These are phyloP conservation scores for Nymphaea colorata DNA, from an alignment of 164 flowering plant species.

Conservation along the genomic window DNA sequence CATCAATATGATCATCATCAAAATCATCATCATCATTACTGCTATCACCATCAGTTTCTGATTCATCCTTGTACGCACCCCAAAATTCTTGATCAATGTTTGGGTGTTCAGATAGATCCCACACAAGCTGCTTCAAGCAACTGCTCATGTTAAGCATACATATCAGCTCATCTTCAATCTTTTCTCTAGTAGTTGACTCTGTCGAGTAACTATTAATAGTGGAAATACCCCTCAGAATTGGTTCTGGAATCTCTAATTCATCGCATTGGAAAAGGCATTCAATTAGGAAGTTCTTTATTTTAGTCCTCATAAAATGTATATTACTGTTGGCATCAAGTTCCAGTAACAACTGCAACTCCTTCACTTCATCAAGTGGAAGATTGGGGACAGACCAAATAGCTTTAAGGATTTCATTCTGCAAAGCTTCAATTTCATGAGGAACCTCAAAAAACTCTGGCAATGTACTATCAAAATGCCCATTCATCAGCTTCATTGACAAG, in stretches of 20 bases:
- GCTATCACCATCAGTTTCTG: slow-evolving; percentile 22
- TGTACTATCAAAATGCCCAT: slow-evolving; percentile 12
- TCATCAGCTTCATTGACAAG: slow-evolving; percentile 28
- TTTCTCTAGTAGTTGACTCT: slow-evolving; percentile 16
- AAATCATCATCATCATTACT: slow-evolving; percentile 13
- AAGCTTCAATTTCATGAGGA: slow-evolving; percentile 24
- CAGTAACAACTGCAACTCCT: slow-evolving; percentile 26
- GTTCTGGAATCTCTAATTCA: slow-evolving; percentile 51
- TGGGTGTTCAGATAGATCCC: slow-evolving; percentile 30
- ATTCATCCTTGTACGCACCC: slow-evolving; percentile 58
- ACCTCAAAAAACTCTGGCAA: background rate
- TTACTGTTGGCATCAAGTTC: slow-evolving; percentile 34
- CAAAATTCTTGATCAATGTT: slow-evolving; percentile 44
- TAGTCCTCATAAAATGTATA: slow-evolving; percentile 17
- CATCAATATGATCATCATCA: background rate
- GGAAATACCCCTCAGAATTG: slow-evolving; percentile 27
- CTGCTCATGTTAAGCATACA: slow-evolving; percentile 47
- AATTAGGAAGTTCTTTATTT: slow-evolving; percentile 33
- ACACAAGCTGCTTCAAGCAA: slow-evolving; percentile 44
- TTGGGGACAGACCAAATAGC: slow-evolving; percentile 36
- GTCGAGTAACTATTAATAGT: slow-evolving; percentile 31
- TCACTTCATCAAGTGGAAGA: slow-evolving; percentile 23
- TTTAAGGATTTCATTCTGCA: slow-evolving; percentile 58
- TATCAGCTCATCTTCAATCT: slow-evolving; percentile 51
- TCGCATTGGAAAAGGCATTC: slow-evolving; percentile 65